These are phyloP conservation scores for Suhomyces yuchorum DNA, from an alignment of 1,139 yeast species.

Conservation along the genomic window DNA sequence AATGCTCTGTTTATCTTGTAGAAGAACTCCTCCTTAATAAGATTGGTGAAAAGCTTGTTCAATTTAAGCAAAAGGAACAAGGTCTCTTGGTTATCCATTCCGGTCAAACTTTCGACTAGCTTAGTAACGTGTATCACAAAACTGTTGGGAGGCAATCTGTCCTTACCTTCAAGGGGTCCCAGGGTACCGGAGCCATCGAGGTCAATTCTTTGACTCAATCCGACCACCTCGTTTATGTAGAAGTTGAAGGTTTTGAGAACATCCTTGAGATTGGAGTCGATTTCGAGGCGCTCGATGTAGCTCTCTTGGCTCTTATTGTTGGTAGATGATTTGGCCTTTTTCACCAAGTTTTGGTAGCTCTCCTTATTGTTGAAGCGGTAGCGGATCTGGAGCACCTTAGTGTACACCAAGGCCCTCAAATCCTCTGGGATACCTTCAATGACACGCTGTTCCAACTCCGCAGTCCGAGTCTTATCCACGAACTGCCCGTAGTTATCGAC, in stretches of 20 bases:
- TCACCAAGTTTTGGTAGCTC: slow-evolving; percentile 33
- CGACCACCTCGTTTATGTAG: slow-evolving; percentile 30
- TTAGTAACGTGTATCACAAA: slow-evolving; percentile 28
- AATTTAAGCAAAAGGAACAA: slow-evolving; percentile 40
- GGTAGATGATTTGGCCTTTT: slow-evolving; percentile 27
- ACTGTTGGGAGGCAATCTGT: slow-evolving; percentile 24
- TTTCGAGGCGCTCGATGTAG: slow-evolving; percentile 24
- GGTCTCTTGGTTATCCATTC: slow-evolving; percentile 31
- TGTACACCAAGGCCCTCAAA: slow-evolving; percentile 35
- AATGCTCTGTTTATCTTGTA: slow-evolving; percentile 41
- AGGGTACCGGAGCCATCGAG: slow-evolving; percentile 17
- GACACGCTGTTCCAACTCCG: slow-evolving; percentile 30
- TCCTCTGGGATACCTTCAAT: slow-evolving; percentile 37
- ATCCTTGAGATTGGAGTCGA: slow-evolving; percentile 27
- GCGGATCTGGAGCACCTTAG: slow-evolving; percentile 36
- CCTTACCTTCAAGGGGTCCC: slow-evolving; percentile 9
- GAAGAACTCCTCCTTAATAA: slow-evolving; percentile 40
- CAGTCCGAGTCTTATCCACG: slow-evolving; percentile 22
- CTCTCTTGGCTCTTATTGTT: slow-evolving; percentile 20
- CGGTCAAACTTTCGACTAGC: slow-evolving; percentile 24
- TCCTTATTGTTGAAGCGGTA: slow-evolving; percentile 36
- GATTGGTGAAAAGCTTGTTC: slow-evolving; percentile 30
- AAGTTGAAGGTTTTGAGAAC: slow-evolving; percentile 37
- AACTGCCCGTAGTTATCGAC: slow-evolving; percentile 27
- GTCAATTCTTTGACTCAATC: slow-evolving; percentile 16